Percentiles rank a stretch among this genome's conserved stretches.
Evolutionary conservation across 108 stramenopile species (phyloP).

Genomic region (Nannochloropsis salina): DNA sequence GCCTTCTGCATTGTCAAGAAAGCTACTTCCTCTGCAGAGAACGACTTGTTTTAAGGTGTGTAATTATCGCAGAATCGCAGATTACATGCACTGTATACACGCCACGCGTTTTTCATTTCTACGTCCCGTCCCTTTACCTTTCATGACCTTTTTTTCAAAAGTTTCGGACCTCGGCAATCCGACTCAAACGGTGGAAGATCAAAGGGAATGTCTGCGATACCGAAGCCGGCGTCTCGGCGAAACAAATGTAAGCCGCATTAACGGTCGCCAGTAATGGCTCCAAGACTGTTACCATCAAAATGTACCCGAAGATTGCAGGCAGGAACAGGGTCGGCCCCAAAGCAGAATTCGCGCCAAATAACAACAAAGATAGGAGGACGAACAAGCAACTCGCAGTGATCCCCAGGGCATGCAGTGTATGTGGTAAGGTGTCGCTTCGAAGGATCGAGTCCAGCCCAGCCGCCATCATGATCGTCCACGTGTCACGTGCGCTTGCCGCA

Average conservation of each 20-base stretch:
- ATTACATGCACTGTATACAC: too few relatives aligned
- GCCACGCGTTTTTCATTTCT: background rate
- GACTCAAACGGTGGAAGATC: conserved; percentile 68
- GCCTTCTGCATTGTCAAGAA: too few relatives aligned
- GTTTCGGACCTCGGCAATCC: conserved; percentile 59
- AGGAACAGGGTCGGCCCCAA: conserved; percentile 53
- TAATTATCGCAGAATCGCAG: too few relatives aligned
- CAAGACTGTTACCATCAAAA: conserved; percentile 69
- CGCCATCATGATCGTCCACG: background rate
- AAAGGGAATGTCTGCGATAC: conserved; percentile 70
- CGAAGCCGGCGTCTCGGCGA: conserved; percentile 70
- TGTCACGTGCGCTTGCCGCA: background rate
- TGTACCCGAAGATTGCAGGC: conserved; percentile 65
- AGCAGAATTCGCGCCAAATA: background rate
- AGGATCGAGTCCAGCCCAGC: background rate
- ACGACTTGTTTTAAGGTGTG: too few relatives aligned
- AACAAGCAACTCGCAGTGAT: background rate
- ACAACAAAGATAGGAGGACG: background rate
- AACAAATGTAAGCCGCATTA: conserved; percentile 73
- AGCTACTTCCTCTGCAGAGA: too few relatives aligned
- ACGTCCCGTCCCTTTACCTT: background rate
- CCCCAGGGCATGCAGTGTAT: background rate
- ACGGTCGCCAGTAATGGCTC: conserved; percentile 72
- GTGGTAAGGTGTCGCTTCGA: background rate
- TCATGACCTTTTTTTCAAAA: background rate